Conservation (phyloP, 768 basidiomycete genomes). For the Termitomyces sp. region DNA sequence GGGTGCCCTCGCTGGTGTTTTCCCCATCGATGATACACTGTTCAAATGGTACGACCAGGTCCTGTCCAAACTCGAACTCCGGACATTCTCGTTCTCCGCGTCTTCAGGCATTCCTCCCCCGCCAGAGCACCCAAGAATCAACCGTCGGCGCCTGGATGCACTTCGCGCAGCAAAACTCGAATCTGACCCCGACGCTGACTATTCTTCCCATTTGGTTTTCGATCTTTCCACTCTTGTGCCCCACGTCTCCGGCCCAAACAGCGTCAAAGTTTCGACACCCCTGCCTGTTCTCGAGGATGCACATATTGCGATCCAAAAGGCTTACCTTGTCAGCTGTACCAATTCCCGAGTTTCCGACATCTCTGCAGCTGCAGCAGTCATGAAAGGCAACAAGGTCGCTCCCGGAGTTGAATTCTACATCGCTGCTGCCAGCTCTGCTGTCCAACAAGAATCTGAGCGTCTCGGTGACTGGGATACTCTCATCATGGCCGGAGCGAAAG, state of each 20-base stretch:
- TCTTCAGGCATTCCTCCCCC: constrained; percentile 59
- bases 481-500: constrained; percentile 85
- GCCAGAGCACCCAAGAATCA: constrained; percentile 85
- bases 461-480: constrained; percentile 88
- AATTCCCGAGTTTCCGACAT: constrained; percentile 97
- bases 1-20: constrained; percentile 95
- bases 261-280: constrained; percentile 94
- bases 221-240: constrained; percentile 94
- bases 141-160: constrained; percentile 62
- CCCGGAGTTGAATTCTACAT: constrained; percentile 96
- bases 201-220: constrained; percentile 85
- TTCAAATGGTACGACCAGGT: constrained; percentile 82
- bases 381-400: constrained; percentile 77
- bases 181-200: constrained; percentile 77
- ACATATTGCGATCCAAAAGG: constrained; percentile 87
- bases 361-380: constrained; percentile 86
- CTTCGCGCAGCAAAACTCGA: constrained; percentile 50
- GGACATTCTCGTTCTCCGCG: constrained; percentile 61
- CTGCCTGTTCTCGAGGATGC: constrained; percentile 76
- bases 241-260: constrained; percentile 96
- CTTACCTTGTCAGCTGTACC: constrained; percentile 97
- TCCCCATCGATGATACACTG: constrained; percentile 84
- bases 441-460: constrained; percentile 86
- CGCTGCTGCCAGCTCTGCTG: constrained; percentile 88
- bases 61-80: constrained; percentile 69